These are phyloP conservation scores for Arabidopsis hybrid DNA, from an alignment of 441 rosid species.

Conservation along the genomic window DNA sequence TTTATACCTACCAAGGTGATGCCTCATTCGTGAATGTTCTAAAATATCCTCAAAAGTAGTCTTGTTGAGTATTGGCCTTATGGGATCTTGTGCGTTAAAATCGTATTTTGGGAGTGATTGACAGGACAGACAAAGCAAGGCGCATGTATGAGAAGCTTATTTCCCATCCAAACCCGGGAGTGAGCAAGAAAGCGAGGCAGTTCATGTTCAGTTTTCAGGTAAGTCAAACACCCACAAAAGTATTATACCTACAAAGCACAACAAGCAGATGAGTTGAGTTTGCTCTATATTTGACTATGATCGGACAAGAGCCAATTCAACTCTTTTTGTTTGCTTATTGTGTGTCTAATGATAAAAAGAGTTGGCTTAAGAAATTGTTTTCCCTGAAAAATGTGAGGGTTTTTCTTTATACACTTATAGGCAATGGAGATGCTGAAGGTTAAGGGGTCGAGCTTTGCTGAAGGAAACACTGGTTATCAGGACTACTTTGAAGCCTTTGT, in stretches of 20 bases:
- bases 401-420: slow-evolving; percentile 41
- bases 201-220: slow-evolving; percentile 90
- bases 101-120: slow-evolving; percentile 27
- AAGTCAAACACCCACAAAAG: slow-evolving; percentile 35
- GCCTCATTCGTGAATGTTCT: background rate
- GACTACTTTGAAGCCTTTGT: slow-evolving; percentile 75
- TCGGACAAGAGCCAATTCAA: slow-evolving; percentile 13
- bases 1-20: slow-evolving; percentile 9
- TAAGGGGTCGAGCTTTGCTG: slow-evolving; percentile 50
- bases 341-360: background rate
- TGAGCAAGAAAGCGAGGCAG: slow-evolving; percentile 78
- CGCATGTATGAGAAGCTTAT: slow-evolving; percentile 83
- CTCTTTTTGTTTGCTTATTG: background rate
- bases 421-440: slow-evolving; percentile 89
- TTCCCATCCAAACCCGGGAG: slow-evolving; percentile 68
- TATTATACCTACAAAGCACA: background rate
- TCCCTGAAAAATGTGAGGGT: slow-evolving; percentile 6
- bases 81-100: slow-evolving; percentile 5
- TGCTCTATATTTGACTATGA: background rate
- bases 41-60: background rate
- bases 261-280: background rate
- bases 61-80: slow-evolving; percentile 18
- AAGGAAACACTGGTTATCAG: slow-evolving; percentile 59
- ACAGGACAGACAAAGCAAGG: slow-evolving; percentile 72
- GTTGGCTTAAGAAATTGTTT: background rate